Evolutionary conservation across 1,139 yeast species (phyloP).

Genomic region (Insectozyma bohioensis): DNA sequence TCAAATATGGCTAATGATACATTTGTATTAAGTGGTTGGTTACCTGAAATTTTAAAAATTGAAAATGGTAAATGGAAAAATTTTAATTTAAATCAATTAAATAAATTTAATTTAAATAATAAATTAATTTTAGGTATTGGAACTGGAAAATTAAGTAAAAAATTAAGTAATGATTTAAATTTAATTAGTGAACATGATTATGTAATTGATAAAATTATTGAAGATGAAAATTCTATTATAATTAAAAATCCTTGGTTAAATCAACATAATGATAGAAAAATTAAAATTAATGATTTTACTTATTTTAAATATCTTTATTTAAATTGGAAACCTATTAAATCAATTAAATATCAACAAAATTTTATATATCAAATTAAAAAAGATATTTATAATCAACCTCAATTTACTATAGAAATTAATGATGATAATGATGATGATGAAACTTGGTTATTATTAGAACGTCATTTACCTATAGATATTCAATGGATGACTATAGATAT

Average conservation of each 20-base stretch:
- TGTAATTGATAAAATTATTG: slow-evolving; percentile 28
- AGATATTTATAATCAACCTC: slow-evolving; percentile 43
- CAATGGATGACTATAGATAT: slow-evolving; percentile 28
- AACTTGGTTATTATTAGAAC: slow-evolving; percentile 54
- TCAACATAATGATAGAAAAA: slow-evolving; percentile 24
- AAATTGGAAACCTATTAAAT: slow-evolving; percentile 70
- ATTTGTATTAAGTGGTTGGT: slow-evolving; percentile 65
- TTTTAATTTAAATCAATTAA: not conserved
- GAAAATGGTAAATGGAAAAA: slow-evolving; percentile 28
- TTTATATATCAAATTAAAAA: slow-evolving; percentile 30
- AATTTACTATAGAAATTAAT: slow-evolving; percentile 38
- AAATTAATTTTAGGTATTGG: slow-evolving; percentile 58
- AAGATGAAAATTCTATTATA: slow-evolving; percentile 10
- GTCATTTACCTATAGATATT: slow-evolving; percentile 25
- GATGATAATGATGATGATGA: too few relatives aligned
- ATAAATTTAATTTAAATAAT: slow-evolving; percentile 18
- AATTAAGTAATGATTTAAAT: slow-evolving; percentile 34
- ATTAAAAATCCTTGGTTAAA: slow-evolving; percentile 37
- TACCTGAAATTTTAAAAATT: slow-evolving; percentile 61
- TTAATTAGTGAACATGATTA: slow-evolving; percentile 72
- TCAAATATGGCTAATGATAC: slow-evolving; percentile 82
- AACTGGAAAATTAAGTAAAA: slow-evolving; percentile 52
- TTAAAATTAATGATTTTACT: slow-evolving; percentile 30
- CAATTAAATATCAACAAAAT: slow-evolving; percentile 23
- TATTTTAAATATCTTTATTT: slow-evolving; percentile 59